phyloP scores from a whole-genome alignment of 371 early-diverging fungal species.

The Fennellomyces sp. region DNA sequence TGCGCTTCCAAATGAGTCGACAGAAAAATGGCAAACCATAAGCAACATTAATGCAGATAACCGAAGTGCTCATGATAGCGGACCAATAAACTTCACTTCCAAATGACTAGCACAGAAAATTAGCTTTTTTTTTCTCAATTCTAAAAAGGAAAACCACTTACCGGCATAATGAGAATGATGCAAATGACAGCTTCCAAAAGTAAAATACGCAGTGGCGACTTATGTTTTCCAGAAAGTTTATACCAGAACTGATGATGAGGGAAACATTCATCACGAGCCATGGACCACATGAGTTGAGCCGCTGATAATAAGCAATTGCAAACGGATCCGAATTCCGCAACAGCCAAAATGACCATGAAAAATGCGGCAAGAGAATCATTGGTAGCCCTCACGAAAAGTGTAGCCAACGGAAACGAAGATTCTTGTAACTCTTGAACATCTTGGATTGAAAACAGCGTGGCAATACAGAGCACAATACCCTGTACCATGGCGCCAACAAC shows the following conservation, averaged over 20 bases:
- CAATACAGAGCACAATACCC: constrained; percentile 35
- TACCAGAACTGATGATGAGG: constrained; percentile 26
- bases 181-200: constrained; percentile 17
- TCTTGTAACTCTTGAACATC: constrained; percentile 29
- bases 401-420: constrained; percentile 22
- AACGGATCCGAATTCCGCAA: constrained; percentile 24
- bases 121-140: not conserved
- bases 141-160: constrained; percentile 5
- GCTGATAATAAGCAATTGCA: constrained; percentile 14
- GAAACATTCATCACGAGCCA: constrained; percentile 29
- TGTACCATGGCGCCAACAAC: constrained; percentile 37
- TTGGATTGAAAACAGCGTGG: constrained; percentile 42
- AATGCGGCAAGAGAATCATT: constrained; percentile 15
- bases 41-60: constrained; percentile 27
- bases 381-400: constrained; percentile 21
- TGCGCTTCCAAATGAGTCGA: constrained; percentile 26
- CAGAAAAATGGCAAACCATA: constrained; percentile 31
- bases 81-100: constrained; percentile 26
- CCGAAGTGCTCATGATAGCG: constrained; percentile 25
- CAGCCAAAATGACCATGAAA: constrained; percentile 27
- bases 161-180: constrained; percentile 28
- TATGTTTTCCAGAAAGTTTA: constrained; percentile 11
- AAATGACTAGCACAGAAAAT: constrained; percentile 14
- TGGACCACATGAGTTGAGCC: constrained; percentile 27
- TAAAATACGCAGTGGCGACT: constrained; percentile 19